Conservation (phyloP, 2,329 filamentous ascomycete species). For the Fusarium sp. region DNA sequence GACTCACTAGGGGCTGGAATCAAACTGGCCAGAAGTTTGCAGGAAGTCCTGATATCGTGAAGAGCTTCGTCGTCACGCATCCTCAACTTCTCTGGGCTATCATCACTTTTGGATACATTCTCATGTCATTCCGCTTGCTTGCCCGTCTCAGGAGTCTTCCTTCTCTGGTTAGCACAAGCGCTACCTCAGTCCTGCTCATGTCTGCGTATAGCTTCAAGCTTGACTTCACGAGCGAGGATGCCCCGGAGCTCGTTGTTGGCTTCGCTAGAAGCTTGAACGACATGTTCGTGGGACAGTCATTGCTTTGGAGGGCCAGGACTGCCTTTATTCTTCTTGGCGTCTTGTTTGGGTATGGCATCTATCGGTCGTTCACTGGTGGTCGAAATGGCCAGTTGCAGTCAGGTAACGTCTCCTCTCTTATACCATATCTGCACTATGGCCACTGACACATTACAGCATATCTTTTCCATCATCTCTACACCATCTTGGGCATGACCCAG, state of each 20-base stretch:
- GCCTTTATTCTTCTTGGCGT: conserved; percentile 60
- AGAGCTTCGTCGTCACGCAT: conserved; percentile 70
- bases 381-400: conserved; percentile 39
- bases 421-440: background rate
- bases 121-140: conserved; percentile 60
- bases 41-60: conserved; percentile 87
- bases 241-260: conserved; percentile 78
- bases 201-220: conserved; percentile 85
- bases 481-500: conserved; percentile 85
- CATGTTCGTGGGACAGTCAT: conserved; percentile 53
- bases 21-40: conserved; percentile 97
- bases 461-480: conserved; percentile 75
- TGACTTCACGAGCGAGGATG: conserved; percentile 86
- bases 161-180: conserved; percentile 51
- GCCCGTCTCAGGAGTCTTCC: conserved; percentile 54
- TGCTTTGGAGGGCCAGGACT: conserved; percentile 59
- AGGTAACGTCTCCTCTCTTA: conserved; percentile 35
- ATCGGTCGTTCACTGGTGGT: conserved; percentile 47
- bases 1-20: conserved; percentile 85
- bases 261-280: conserved; percentile 53
- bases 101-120: conserved; percentile 73
- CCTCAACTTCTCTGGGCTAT: conserved; percentile 78
- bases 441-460: conserved; percentile 41
- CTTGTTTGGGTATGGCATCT: conserved; percentile 51
- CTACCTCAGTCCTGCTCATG: conserved; percentile 54